A percentile compares a stretch with the other conserved stretches of the same genome.
Evolutionary conservation across 2,329 filamentous ascomycete species (phyloP).

Genomic region (Magnaporthiopsis poae): DNA sequence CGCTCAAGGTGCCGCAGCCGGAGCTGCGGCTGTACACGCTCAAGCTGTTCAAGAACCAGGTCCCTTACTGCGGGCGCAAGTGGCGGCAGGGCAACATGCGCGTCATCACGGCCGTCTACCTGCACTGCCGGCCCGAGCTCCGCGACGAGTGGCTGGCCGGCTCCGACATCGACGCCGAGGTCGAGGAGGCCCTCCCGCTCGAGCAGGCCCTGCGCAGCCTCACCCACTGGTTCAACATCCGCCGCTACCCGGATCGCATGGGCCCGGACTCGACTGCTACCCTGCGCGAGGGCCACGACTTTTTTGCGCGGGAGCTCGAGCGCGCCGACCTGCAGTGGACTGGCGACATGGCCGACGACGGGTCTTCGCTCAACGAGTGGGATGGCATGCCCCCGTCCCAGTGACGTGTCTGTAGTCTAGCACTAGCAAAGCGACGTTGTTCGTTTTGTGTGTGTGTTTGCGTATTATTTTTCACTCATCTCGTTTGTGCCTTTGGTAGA

Average conservation of each 20-base stretch:
- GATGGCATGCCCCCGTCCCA: slow-evolving; percentile 9
- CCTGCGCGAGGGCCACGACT: slow-evolving; percentile 65
- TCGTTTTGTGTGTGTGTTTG: background rate
- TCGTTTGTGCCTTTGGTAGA: background rate
- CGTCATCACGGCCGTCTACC: slow-evolving; percentile 91
- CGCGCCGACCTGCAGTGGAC: slow-evolving; percentile 51
- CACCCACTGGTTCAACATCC: slow-evolving; percentile 89
- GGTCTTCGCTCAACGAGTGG: slow-evolving; percentile 19
- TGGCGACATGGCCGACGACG: slow-evolving; percentile 24
- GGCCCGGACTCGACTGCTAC: slow-evolving; percentile 46
- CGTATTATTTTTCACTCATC: background rate
- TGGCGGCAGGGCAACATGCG: slow-evolving; percentile 98
- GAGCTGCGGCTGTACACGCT: slow-evolving; percentile 85
- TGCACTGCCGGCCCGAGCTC: slow-evolving; percentile 85
- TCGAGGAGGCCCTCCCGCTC: slow-evolving; percentile 82
- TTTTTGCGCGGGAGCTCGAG: slow-evolving; percentile 69
- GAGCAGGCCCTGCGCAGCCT: slow-evolving; percentile 83
- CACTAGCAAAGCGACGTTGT: background rate
- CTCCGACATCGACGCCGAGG: slow-evolving; percentile 82
- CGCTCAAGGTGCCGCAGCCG: slow-evolving; percentile 79
- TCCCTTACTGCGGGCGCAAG: slow-evolving; percentile 94
- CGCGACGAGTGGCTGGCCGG: slow-evolving; percentile 91
- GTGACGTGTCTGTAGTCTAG: too few relatives aligned
- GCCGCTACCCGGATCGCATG: slow-evolving; percentile 72
- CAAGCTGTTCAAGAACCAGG: slow-evolving; percentile 97